phyloP scores from a whole-genome alignment of 2,329 filamentous ascomycete species.

The Aspergillus udagawae region DNA sequence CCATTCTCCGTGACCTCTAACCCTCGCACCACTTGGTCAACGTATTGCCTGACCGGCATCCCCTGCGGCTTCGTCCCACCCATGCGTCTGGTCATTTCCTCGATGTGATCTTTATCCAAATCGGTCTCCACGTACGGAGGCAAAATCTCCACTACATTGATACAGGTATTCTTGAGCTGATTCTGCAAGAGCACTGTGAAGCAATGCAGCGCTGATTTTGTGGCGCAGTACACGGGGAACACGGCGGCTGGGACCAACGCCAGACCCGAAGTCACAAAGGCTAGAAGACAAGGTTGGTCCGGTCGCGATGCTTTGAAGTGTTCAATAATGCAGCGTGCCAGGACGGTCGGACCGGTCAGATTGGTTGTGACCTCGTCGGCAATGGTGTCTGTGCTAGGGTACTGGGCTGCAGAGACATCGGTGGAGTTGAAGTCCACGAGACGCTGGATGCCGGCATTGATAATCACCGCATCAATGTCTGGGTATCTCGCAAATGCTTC shows the following conservation, averaged over 20 bases:
- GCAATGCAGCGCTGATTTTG: conserved; percentile 30
- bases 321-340: conserved; percentile 6
- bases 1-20: too few relatives aligned
- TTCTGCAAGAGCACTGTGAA: conserved; percentile 25
- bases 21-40: too few relatives aligned
- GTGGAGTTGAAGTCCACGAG: conserved; percentile 21
- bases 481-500: conserved; percentile 20
- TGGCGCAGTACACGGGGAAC: conserved; percentile 31
- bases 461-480: conserved; percentile 30
- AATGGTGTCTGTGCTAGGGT: conserved; percentile 13
- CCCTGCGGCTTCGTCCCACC: too few relatives aligned
- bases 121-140: conserved; percentile 37
- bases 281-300: background rate
- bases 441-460: conserved; percentile 29
- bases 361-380: conserved; percentile 22
- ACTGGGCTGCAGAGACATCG: too few relatives aligned
- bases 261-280: background rate
- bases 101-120: conserved; percentile 17
- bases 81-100: too few relatives aligned
- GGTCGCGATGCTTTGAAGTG: background rate
- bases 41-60: too few relatives aligned
- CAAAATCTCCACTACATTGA: conserved; percentile 34
- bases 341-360: conserved; percentile 25
- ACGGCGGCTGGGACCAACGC: conserved; percentile 10
- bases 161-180: conserved; percentile 19